phyloP scores from a whole-genome alignment of 192 early-diverging fungal species.

The Rhizoclosmatium globosum region DNA sequence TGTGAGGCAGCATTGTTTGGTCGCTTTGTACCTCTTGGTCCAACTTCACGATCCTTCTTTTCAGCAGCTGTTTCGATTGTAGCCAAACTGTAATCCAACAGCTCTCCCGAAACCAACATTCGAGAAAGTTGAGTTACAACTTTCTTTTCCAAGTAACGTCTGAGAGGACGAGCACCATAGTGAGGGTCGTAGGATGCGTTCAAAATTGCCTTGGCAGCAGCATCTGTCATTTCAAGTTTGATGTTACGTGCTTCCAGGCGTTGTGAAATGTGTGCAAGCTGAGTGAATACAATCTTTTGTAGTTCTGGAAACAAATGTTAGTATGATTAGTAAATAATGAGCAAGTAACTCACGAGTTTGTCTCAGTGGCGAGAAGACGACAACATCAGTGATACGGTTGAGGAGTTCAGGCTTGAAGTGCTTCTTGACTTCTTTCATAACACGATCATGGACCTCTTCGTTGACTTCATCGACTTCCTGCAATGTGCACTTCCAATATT shows the following conservation, averaged over 20 bases:
- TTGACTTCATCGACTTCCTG: constrained; percentile 42
- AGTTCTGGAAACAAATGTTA: constrained; percentile 53
- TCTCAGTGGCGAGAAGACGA: constrained; percentile 79
- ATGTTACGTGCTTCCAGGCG: constrained; percentile 83
- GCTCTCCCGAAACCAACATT: constrained; percentile 70
- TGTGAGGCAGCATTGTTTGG: background rate
- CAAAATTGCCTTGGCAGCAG: constrained; percentile 80
- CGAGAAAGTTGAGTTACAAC: constrained; percentile 83
- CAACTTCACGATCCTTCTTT: background rate
- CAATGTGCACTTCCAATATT: constrained; percentile 82
- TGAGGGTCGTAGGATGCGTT: constrained; percentile 86
- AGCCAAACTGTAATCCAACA: constrained; percentile 59
- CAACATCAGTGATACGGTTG: constrained; percentile 95
- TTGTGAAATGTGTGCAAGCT: constrained; percentile 67
- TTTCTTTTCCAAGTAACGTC: constrained; percentile 86
- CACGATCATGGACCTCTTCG: constrained; percentile 42
- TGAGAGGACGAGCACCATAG: constrained; percentile 94
- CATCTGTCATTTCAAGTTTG: constrained; percentile 69
- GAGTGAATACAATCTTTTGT: constrained; percentile 74
- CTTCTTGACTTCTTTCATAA: constrained; percentile 83
- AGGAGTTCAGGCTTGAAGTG: constrained; percentile 93
- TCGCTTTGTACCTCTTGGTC: constrained; percentile 7
- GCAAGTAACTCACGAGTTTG: background rate
- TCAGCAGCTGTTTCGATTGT: constrained; percentile 25
- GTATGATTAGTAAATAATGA: constrained; percentile 7